These are phyloP conservation scores for Fomitopsis schrenkii DNA, from an alignment of 1,284 basidiomycete species.

Conservation along the genomic window DNA sequence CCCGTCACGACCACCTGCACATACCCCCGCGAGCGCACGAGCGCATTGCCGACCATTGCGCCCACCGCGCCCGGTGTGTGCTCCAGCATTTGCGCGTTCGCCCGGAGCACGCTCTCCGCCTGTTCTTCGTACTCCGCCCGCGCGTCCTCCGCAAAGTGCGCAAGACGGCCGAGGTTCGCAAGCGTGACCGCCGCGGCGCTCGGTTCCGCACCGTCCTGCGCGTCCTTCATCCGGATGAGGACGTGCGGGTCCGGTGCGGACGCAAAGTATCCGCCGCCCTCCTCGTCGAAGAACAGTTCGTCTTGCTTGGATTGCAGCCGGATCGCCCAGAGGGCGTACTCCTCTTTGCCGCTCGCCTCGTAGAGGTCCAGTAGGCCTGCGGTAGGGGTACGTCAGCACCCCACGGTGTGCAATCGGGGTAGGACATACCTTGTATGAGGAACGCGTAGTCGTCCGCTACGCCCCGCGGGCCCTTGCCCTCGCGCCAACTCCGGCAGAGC, in stretches of 20 bases:
- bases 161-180: slow-evolving; percentile 35
- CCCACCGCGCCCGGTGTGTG: slow-evolving; percentile 21
- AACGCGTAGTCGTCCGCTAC: slow-evolving; percentile 29
- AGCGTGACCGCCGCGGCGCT: slow-evolving; percentile 35
- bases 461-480: slow-evolving; percentile 22
- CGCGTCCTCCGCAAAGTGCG: slow-evolving; percentile 29
- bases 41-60: slow-evolving; percentile 21
- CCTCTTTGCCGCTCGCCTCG: slow-evolving; percentile 33
- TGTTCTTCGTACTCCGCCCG: slow-evolving; percentile 25
- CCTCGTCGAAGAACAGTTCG: slow-evolving; percentile 37
- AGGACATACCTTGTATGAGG: slow-evolving; percentile 23
- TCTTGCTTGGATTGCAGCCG: slow-evolving; percentile 37
- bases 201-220: slow-evolving; percentile 41
- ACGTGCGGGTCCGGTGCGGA: slow-evolving; percentile 36
- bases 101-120: slow-evolving; percentile 26
- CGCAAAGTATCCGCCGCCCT: slow-evolving; percentile 38
- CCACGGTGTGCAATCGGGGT: too few relatives aligned
- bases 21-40: slow-evolving; percentile 18
- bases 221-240: slow-evolving; percentile 38
- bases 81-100: slow-evolving; percentile 22
- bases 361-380: slow-evolving; percentile 33
- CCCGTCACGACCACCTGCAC: slow-evolving; percentile 21
- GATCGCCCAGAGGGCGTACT: slow-evolving; percentile 31
- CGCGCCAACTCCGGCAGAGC: slow-evolving; percentile 21
- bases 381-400: not conserved